Percentiles rank a stretch among this genome's conserved stretches.
Evolutionary conservation across 169 alveolate genomes (phyloP).

Genomic region (Plasmodium reichenowi): DNA sequence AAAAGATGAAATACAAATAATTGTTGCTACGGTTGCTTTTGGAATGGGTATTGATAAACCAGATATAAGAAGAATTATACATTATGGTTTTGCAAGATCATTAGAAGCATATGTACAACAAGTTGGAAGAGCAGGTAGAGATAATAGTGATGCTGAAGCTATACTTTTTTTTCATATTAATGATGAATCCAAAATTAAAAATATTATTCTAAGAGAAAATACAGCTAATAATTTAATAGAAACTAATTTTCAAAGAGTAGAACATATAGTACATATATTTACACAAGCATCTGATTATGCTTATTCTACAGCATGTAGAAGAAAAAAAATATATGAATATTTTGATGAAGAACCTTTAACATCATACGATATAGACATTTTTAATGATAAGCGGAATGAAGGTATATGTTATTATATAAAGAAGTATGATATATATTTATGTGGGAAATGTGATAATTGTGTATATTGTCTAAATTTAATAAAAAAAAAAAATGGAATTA

Average conservation of each 20-base stretch:
- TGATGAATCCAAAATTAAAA: conserved; percentile 65
- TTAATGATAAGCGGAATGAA: conserved; percentile 14
- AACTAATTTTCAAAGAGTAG: conserved; percentile 59
- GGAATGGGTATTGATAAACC: conserved; percentile 99
- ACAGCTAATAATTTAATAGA: conserved; percentile 45
- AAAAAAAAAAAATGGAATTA: neutral
- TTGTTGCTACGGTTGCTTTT: conserved; percentile 99
- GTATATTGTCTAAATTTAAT: conserved; percentile 3
- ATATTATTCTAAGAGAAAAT: conserved; percentile 45
- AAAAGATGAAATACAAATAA: conserved; percentile 94
- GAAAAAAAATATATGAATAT: conserved; percentile 70
- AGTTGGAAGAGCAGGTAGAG: conserved; percentile 98
- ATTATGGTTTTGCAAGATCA: conserved; percentile 96
- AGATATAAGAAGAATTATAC: conserved; percentile 98
- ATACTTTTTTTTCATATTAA: conserved; percentile 56
- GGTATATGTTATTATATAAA: conserved; percentile 64
- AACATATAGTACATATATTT: conserved; percentile 65
- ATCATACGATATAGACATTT: conserved; percentile 22
- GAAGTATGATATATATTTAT: conserved; percentile 43
- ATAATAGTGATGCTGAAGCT: conserved; percentile 77
- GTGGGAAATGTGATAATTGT: conserved; percentile 68
- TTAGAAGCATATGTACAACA: conserved; percentile 98
- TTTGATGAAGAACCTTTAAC: conserved; percentile 50
- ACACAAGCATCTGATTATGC: conserved; percentile 72
- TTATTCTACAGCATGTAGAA: conserved; percentile 48